Conservation (phyloP, 1,284 basidiomycete genomes). For the Boletus sp. region DNA sequence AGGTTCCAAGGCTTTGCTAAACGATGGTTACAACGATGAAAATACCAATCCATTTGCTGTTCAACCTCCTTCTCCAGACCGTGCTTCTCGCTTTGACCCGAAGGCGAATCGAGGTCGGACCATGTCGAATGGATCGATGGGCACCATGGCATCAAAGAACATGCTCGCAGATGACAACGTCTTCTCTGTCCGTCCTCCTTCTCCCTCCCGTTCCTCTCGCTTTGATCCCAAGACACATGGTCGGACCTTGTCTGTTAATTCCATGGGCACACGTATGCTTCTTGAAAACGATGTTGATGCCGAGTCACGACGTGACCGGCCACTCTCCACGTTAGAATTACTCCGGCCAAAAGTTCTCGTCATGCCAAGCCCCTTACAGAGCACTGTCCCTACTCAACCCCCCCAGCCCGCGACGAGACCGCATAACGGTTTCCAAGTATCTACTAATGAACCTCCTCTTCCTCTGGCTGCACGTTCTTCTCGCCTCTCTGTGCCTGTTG, state of each 20-base stretch:
- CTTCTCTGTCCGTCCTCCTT: conserved; percentile 58
- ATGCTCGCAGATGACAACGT: conserved; percentile 49
- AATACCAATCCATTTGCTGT: conserved; percentile 26
- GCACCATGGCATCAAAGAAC: conserved; percentile 32
- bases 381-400: conserved; percentile 33
- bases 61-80: conserved; percentile 33
- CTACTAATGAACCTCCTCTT: conserved; percentile 63
- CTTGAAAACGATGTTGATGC: conserved; percentile 53
- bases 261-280: conserved; percentile 59
- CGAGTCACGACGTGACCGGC: conserved; percentile 45
- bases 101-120: conserved; percentile 37
- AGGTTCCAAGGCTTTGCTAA: conserved; percentile 42
- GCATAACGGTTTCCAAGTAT: conserved; percentile 57
- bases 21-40: conserved; percentile 29
- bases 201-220: conserved; percentile 55
- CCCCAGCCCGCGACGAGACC: conserved; percentile 33
- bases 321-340: conserved; percentile 67
- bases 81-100: conserved; percentile 40
- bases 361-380: conserved; percentile 80
- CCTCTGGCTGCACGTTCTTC: conserved; percentile 62
- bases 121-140: conserved; percentile 39
- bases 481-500: conserved; percentile 43
- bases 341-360: conserved; percentile 78
- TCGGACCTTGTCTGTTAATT: conserved; percentile 63
- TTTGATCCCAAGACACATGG: conserved; percentile 70